Evolutionary conservation across 345 rosid species (phyloP).

Genomic region (Excoecaria agallocha): DNA sequence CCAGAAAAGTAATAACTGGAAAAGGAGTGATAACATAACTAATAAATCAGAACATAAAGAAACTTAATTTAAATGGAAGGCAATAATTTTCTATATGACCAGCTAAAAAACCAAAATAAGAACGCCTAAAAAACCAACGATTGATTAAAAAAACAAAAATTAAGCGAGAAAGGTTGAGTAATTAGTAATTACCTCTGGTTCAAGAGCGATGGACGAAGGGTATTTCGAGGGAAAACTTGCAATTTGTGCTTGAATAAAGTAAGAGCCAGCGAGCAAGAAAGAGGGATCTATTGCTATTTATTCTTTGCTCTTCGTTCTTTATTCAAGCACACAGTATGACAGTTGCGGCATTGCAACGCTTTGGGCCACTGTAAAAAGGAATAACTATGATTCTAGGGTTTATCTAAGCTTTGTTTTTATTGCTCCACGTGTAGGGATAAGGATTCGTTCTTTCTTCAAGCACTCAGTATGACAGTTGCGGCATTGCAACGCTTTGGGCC

Average conservation of each 20-base stretch:
- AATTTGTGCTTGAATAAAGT: neutral
- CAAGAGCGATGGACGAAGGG: neutral
- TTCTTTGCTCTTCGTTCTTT: neutral
- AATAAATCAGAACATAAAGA: neutral
- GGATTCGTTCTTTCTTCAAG: neutral
- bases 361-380: neutral
- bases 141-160: neutral
- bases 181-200: constrained; percentile 9
- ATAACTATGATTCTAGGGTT: neutral
- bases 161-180: neutral
- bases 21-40: neutral
- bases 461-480: no score
- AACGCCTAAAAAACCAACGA: neutral
- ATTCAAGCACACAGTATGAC: neutral
- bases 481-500: no score
- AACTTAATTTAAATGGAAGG: neutral
- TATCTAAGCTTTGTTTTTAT: neutral
- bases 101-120: neutral
- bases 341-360: neutral
- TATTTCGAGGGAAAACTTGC: neutral
- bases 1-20: neutral
- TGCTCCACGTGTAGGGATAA: neutral
- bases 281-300: no score
- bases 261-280: constrained; percentile 11
- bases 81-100: neutral